Evolutionary conservation across 345 rosid species (phyloP), one percentile per base, ranked within the genome.

Genomic region (Brassica juncea): DNA sequence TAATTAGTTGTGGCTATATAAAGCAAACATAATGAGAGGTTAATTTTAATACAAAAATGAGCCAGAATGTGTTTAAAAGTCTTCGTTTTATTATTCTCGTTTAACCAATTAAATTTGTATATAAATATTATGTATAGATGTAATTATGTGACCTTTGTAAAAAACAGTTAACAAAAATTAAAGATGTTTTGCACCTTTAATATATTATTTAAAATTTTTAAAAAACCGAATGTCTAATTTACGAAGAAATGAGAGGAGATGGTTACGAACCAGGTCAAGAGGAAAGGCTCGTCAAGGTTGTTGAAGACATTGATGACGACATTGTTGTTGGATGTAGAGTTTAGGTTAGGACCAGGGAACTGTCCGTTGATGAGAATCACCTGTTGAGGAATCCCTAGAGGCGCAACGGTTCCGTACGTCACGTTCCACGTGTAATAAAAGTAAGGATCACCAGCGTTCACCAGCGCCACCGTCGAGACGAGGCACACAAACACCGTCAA

Each of bases 261-360:
- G 44, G 86, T 86, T n/a, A 92, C 97, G 72, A 78, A 87, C 92
- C 94, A 92, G 34, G 91, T 86, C 35, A 93, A 32, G 64, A 93
- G 93, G 84, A 91, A 86, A 2, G 92, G 97, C 87, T 89, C 94
- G 14, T 93, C 94, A 27, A 93, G 86, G 70, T 87, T 75, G 74
- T 93, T 93, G 77, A 93, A 89, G 65, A 93, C 93, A 76, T 91
- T 93, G 82, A 93, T 23, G 66, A 90, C 82, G 2, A 93, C 27
- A 32, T 93, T 93, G 84, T 93, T 91, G 84, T 93, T 91, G 64
- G 82, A 72, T n/a, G 97, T 90, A 4, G 92, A 86, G 84, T 93
- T 91, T 74, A 93, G 85, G 84, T 76, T 84, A 21, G 98, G 97
- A 16, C 97, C 94, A 0, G 97, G 98, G 76, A 92, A 94, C 71